Percentiles rank a stretch among this genome's conserved stretches.
phyloP scores from a whole-genome alignment of 2,329 filamentous ascomycete species.

The Aspergillus piperis region DNA sequence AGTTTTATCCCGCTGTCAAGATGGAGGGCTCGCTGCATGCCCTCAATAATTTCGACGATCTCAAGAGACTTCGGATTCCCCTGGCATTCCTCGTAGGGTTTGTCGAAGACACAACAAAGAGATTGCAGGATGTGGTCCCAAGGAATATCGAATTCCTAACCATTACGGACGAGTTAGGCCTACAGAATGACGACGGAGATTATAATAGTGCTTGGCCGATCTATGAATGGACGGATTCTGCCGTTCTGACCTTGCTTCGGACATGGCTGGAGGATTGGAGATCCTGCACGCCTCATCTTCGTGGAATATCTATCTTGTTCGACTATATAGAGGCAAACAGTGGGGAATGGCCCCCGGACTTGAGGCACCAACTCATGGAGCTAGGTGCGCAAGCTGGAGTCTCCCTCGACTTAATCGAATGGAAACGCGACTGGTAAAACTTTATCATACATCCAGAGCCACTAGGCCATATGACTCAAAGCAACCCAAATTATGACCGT shows the following conservation, averaged over 20 bases:
- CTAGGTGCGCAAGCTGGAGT: conserved; percentile 8
- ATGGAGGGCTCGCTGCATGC: neutral
- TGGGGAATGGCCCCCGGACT: neutral
- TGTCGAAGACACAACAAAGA: conserved; percentile 1
- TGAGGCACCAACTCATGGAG: conserved; percentile 11
- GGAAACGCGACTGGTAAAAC: neutral
- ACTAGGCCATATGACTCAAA: too few species aligned
- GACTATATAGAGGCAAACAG: neutral
- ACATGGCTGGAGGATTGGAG: conserved; percentile 20
- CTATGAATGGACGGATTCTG: conserved; percentile 11
- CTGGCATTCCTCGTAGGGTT: conserved; percentile 11
- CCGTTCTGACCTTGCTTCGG: conserved; percentile 10
- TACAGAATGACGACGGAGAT: conserved; percentile 9
- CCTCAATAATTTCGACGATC: neutral
- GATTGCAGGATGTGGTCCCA: conserved; percentile 16
- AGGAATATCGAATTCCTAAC: conserved; percentile 20
- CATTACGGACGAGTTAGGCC: conserved; percentile 19
- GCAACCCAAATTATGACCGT: too few species aligned
- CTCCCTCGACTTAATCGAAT: conserved; percentile 6
- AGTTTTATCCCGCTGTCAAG: neutral
- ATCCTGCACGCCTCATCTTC: conserved; percentile 14
- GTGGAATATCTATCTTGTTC: conserved; percentile 9
- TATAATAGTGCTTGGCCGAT: conserved; percentile 4
- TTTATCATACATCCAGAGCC: neutral
- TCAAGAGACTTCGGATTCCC: conserved; percentile 8